Evolutionary conservation across 768 basidiomycete genomes (phyloP).

Genomic region (Coprinellus micaceus): DNA sequence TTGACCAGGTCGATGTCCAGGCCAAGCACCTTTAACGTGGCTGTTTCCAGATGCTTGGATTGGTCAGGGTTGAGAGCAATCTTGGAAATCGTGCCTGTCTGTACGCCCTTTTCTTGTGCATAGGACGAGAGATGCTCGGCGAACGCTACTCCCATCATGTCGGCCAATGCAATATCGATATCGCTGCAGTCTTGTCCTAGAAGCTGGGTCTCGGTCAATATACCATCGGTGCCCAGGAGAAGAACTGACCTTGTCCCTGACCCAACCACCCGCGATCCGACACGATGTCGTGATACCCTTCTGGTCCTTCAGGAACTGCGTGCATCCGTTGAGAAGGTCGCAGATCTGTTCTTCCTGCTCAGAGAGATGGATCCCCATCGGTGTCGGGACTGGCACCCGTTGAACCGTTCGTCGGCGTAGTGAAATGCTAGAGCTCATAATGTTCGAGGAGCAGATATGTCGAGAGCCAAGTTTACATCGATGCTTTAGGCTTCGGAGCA

Average conservation of each 20-base stretch:
- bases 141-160: conserved; percentile 89
- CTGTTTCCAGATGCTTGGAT: conserved; percentile 97
- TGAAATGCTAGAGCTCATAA: conserved; percentile 13
- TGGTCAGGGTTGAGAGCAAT: conserved; percentile 95
- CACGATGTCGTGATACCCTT: conserved; percentile 61
- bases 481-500: conserved; percentile 9
- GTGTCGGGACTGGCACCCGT: conserved; percentile 18
- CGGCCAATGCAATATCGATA: conserved; percentile 86
- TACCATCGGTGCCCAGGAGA: background rate
- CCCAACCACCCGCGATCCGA: conserved; percentile 97
- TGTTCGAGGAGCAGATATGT: too few relatives aligned
- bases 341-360: conserved; percentile 69
- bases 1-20: conserved; percentile 93
- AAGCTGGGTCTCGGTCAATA: conserved; percentile 46
- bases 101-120: conserved; percentile 45
- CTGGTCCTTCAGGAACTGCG: conserved; percentile 47
- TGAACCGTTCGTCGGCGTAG: conserved; percentile 13
- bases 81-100: conserved; percentile 64
- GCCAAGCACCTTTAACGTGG: conserved; percentile 74
- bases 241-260: conserved; percentile 84
- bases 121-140: conserved; percentile 74
- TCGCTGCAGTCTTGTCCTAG: conserved; percentile 81
- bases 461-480: too few relatives aligned
- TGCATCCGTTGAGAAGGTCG: conserved; percentile 76
- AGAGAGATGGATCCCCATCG: conserved; percentile 53